Evolutionary conservation across 2,329 filamentous ascomycete species (phyloP).

Genomic region (Verticillium isaacii): DNA sequence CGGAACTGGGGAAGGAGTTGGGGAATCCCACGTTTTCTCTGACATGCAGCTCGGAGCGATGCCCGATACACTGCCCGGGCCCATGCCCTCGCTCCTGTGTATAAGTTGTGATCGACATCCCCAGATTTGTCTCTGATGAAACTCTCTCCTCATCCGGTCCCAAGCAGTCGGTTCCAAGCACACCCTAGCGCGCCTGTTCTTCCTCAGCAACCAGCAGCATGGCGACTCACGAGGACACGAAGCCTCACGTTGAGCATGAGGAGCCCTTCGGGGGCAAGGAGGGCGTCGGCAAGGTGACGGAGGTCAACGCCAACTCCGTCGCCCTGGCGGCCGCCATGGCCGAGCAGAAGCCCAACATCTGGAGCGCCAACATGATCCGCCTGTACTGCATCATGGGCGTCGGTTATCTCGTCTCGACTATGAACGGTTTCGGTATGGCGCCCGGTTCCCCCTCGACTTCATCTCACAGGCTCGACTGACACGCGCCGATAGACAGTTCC

Average conservation of each 20-base stretch:
- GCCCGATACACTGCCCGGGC: background rate
- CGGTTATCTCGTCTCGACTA: conserved; percentile 21
- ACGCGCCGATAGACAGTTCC: conserved; percentile 34
- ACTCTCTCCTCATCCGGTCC: background rate
- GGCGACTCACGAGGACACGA: background rate
- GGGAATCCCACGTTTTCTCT: background rate
- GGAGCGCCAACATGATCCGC: conserved; percentile 27
- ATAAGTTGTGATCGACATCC: background rate
- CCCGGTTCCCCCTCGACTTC: too few relatives aligned
- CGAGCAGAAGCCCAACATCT: conserved; percentile 26
- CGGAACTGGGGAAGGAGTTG: background rate
- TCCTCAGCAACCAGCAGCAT: background rate
- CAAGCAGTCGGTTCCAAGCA: background rate
- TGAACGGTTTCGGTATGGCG: conserved; percentile 22
- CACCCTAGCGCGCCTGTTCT: background rate
- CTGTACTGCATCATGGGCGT: conserved; percentile 20
- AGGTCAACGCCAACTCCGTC: conserved; percentile 30
- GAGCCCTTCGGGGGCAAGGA: conserved; percentile 16
- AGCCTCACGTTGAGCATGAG: conserved; percentile 16
- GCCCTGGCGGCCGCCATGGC: conserved; percentile 27
- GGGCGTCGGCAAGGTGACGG: conserved; percentile 18
- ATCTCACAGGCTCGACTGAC: background rate
- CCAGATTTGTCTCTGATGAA: background rate
- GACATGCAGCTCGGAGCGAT: background rate
- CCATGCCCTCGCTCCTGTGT: background rate